Evolutionary conservation across 176 grass and related monocot genomes (phyloP).

Genomic region (Thalia dealbata): DNA sequence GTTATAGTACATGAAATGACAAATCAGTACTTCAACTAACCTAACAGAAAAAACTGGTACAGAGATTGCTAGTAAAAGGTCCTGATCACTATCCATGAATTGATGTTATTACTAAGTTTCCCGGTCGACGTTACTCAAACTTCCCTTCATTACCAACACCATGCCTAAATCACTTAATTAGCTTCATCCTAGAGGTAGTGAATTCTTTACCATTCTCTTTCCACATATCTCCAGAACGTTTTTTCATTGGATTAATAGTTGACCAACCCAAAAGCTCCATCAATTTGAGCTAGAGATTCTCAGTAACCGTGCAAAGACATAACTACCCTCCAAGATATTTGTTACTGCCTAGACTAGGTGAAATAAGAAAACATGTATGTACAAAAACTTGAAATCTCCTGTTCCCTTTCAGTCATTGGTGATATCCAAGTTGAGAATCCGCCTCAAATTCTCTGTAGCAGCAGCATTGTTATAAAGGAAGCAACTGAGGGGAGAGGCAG

Average conservation of each 20-base stretch:
- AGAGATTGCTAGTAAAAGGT: no score
- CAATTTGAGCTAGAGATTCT: no score
- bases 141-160: no score
- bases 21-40: background rate
- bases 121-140: no score
- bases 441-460: slow-evolving; percentile 82
- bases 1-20: background rate
- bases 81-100: no score
- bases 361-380: slow-evolving; percentile 33
- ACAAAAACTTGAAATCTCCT: slow-evolving; percentile 12
- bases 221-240: no score
- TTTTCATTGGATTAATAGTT: no score
- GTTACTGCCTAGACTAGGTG: background rate
- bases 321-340: background rate
- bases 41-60: background rate
- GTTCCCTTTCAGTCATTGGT: slow-evolving; percentile 25
- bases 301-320: background rate
- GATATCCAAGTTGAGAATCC: slow-evolving; percentile 61
- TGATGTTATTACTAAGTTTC: no score
- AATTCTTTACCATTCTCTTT: no score
- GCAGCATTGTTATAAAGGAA: slow-evolving; percentile 42
- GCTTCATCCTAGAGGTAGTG: no score
- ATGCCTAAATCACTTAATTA: no score
- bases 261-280: no score
- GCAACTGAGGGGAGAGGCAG: background rate